Percentiles rank a stretch among this genome's conserved stretches.
Evolutionary conservation across 1,284 basidiomycete species (phyloP).

Genomic region (Phellinidium pouzarii): DNA sequence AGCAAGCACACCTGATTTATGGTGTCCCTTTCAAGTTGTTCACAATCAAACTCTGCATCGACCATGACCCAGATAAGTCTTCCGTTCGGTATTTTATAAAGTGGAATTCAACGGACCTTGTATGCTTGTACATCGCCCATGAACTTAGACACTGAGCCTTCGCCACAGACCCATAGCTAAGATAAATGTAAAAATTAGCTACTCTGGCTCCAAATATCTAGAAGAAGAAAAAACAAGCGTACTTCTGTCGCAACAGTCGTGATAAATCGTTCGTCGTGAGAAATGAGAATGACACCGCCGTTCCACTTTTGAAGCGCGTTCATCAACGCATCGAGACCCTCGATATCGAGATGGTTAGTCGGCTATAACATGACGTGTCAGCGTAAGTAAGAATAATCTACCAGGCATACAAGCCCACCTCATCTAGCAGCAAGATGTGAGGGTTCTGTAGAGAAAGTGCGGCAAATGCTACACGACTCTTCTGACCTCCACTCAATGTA

Average conservation of each 20-base stretch:
- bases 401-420: constrained; percentile 41
- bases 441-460: constrained; percentile 84
- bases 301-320: constrained; percentile 84
- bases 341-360: constrained; percentile 96
- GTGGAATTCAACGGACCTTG: constrained; percentile 57
- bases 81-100: constrained; percentile 3
- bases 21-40: constrained; percentile 55
- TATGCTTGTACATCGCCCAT: constrained; percentile 87
- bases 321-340: constrained; percentile 96
- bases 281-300: constrained; percentile 92
- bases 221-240: constrained; percentile 19
- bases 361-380: constrained; percentile 46
- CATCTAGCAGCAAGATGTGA: constrained; percentile 86
- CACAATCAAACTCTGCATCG: constrained; percentile 63
- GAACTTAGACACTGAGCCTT: constrained; percentile 81
- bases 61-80: constrained; percentile 10
- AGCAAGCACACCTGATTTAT: constrained; percentile 6
- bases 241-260: constrained; percentile 78
- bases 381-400: background rate
- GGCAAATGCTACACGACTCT: constrained; percentile 94
- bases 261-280: constrained; percentile 92
- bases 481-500: constrained; percentile 93
- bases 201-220: background rate
- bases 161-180: constrained; percentile 87
- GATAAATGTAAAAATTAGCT: background rate